Evolutionary conservation across 2,329 filamentous ascomycete genomes (phyloP), one percentile per base, ranked within the genome.

Genomic region (Arthrobotrys megalospora): DNA sequence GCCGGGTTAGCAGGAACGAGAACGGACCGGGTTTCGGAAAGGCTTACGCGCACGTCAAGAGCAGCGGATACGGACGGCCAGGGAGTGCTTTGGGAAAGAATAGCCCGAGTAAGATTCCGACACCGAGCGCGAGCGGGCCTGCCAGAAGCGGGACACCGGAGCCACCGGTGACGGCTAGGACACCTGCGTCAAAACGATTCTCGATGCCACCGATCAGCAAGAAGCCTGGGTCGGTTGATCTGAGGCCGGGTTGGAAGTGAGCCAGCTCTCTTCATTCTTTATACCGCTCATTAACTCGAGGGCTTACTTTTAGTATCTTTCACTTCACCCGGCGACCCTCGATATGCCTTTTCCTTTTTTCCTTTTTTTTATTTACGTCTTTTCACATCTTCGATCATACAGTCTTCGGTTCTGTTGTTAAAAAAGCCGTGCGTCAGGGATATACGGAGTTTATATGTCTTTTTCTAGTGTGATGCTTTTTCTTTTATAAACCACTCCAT

Each of bases 181-280:
- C 66, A 5, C 34, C 58, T 6, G 43, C 62, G 24, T 45, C 66
- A 6, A 77, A 77, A 52, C 55, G 73, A 21, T 77, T 77, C 43
- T 77, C 73, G 28, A 77, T 77, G 73, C 73, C 73, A 43, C 65
- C 66, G 14, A 77, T 77, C 12, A 77, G 66, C 43, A 77, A 77
- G 19, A 77, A 70, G 34, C 24, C 73, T 3, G 73, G 73, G 0
- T 77, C 73, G 21, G 66, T 77, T 11, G 73, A 77, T 63, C 52
- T 77, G 34, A 62, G 73, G 14, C 58, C 66, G 8, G 28, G 19
- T 4, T 71, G 66, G 73, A 77, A 77, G n/a, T 77, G 65, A 55
- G 24, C 21, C 11, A 16, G 14, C 14, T 34, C 28, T 53, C 36
- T 19, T n/a, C 24, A 14, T 43, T 55, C 24, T 28, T 28, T 11